Conservation (phyloP, 2,329 filamentous ascomycete genomes). For the Alternaria arbusti region DNA sequence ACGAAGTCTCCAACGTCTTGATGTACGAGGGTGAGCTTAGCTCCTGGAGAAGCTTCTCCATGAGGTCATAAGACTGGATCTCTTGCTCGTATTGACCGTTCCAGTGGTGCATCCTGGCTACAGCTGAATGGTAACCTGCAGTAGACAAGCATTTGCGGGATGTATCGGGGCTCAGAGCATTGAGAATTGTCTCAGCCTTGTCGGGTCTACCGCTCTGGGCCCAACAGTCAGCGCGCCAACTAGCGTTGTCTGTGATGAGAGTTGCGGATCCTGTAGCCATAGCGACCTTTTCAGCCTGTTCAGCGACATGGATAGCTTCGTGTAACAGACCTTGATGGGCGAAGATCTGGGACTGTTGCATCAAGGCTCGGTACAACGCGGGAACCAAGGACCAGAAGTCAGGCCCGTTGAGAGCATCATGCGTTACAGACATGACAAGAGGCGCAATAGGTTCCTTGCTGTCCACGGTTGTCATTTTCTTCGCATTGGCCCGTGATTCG, state of each 20-base stretch:
- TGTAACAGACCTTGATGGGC: slow-evolving; percentile 84
- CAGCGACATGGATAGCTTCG: slow-evolving; percentile 86
- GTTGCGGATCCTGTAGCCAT: slow-evolving; percentile 69
- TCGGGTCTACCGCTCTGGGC: slow-evolving; percentile 57
- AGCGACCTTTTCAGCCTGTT: slow-evolving; percentile 81
- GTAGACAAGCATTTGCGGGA: slow-evolving; percentile 58
- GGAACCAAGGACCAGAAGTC: slow-evolving; percentile 81
- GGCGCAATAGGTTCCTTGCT: slow-evolving; percentile 26
- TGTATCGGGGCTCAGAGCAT: slow-evolving; percentile 55
- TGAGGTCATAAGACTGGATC: slow-evolving; percentile 56
- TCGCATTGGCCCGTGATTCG: slow-evolving; percentile 49
- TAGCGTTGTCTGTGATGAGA: slow-evolving; percentile 53
- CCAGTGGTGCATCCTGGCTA: slow-evolving; percentile 58
- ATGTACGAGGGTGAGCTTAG: slow-evolving; percentile 48
- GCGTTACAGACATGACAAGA: slow-evolving; percentile 51
- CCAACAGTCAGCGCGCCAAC: slow-evolving; percentile 57
- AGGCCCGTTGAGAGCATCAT: slow-evolving; percentile 62
- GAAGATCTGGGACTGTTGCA: slow-evolving; percentile 78
- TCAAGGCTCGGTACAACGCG: slow-evolving; percentile 72
- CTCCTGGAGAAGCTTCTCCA: slow-evolving; percentile 54
- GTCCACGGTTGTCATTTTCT: slow-evolving; percentile 20
- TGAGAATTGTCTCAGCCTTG: slow-evolving; percentile 59
- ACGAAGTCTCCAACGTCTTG: slow-evolving; percentile 32
- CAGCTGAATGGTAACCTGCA: slow-evolving; percentile 57
- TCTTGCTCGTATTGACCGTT: slow-evolving; percentile 57